Base-by-base conservation (phyloP, 805 yeast species). In the Danielia oregonensis region DNA sequence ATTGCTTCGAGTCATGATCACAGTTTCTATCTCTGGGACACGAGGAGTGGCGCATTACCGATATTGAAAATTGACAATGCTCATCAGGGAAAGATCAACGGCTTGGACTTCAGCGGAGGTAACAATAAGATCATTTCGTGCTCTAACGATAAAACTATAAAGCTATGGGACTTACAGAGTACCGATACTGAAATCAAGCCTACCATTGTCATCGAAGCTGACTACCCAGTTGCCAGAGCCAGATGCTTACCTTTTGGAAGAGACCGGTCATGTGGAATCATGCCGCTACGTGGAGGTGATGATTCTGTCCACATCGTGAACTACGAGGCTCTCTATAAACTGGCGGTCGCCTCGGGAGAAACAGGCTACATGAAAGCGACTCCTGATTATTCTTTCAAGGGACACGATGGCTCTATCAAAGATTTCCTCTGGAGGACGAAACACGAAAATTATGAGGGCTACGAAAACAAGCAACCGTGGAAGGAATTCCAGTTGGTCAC, bases 401-500 rank as follows among this genome's bases (percentile, higher is more conserved):
- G 96, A 0, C 97, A 93, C 52, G 68, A 76, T 1, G 95, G 83
- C 31, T 83, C 93, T 1, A 82, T 93, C 12, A 82, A 80, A 25
- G 97, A 93, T 52, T 88, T 91, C 51, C 63, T 88, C 1, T 91
- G 96, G 96, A 68, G 97, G 44, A 65, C 77, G 6, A 53, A 57
- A 33, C 69, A 63, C 32, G 67, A 55, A 22, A 53, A 58, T 32
- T 68, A 63, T 31, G 67, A 56, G 24, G 28, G 28, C 5, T 74
- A 78, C 37, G 55, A 70, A 1, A 55, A 65, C 3, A 65, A 65
- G 28, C 49, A 73, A 10, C 81, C 79, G 46, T 87, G 86, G 61
- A 68, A 91, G 35, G 96, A 89, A 39, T 93, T 77, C 52, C 97
- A 93, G 56, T 58, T 93, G 32, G 91, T 93, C 1, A 86, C 97